These are phyloP conservation scores for Oryza punctata DNA, from an alignment of 176 grass and related monocot species.

Conservation along the genomic window DNA sequence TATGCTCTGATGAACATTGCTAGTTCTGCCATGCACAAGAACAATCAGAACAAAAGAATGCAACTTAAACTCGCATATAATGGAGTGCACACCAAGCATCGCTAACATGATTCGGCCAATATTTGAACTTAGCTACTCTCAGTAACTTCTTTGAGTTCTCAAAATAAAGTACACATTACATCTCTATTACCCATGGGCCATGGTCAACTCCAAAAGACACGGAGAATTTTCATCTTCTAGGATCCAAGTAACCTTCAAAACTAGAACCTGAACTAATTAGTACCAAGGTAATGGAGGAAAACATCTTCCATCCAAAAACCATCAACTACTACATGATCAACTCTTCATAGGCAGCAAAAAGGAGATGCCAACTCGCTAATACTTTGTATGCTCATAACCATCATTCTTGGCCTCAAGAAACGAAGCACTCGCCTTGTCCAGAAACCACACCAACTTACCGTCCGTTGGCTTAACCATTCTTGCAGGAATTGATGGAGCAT, in stretches of 20 bases:
- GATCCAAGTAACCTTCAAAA: slow-evolving; percentile 1
- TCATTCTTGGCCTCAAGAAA: slow-evolving; percentile 26
- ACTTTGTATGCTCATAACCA: slow-evolving; percentile 19
- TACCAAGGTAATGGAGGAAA: slow-evolving; percentile 21
- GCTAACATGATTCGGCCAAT: not conserved
- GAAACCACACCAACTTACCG: slow-evolving; percentile 70
- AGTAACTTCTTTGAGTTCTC: not conserved
- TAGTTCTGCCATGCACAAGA: too few species aligned
- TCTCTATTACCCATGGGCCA: slow-evolving; percentile 4
- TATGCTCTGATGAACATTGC: not conserved
- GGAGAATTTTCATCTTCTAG: not conserved
- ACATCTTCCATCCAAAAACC: slow-evolving; percentile 10
- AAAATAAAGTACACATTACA: slow-evolving; percentile 1
- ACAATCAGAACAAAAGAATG: not conserved
- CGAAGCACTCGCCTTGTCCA: slow-evolving; percentile 51
- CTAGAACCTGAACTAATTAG: not conserved
- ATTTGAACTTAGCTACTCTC: slow-evolving; percentile 6
- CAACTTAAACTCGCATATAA: slow-evolving; percentile 18
- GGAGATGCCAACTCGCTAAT: slow-evolving; percentile 16
- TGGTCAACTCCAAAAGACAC: not conserved
- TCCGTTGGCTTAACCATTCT: slow-evolving; percentile 54
- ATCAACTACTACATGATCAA: slow-evolving; percentile 35
- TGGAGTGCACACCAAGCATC: not conserved
- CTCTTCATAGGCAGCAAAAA: slow-evolving; percentile 41
- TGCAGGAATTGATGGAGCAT: slow-evolving; percentile 44